phyloP scores from a whole-genome alignment of 1,284 basidiomycete species.

The Sporisorium graminicola region DNA sequence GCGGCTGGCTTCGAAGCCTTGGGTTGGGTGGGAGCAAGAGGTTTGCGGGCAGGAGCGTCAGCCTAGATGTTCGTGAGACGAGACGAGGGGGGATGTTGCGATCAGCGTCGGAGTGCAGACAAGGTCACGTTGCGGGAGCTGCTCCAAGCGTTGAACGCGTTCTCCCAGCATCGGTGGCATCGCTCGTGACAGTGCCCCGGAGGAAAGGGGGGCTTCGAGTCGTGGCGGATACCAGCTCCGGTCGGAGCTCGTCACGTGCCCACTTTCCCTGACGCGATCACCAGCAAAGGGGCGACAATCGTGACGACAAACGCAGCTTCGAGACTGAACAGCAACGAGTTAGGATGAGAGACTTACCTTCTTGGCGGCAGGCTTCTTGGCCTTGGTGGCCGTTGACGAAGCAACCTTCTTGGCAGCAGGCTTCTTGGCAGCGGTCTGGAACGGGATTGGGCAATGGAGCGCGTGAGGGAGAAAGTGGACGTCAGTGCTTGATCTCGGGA shows the following conservation, averaged over 20 bases:
- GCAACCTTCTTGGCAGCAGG: conserved; percentile 57
- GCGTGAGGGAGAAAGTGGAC: not conserved
- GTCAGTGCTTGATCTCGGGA: not conserved
- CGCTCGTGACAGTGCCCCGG: not conserved
- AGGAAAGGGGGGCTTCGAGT: not conserved
- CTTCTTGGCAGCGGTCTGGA: conserved; percentile 51
- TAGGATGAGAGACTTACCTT: conserved; percentile 49
- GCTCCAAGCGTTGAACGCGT: conserved; percentile 2
- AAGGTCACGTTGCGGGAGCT: not conserved
- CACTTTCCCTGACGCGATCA: not conserved
- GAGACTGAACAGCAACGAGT: conserved; percentile 2
- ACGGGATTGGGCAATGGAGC: not conserved
- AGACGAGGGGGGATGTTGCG: conserved; percentile 17
- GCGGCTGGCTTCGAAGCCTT: conserved; percentile 66
- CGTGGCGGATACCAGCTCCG: not conserved
- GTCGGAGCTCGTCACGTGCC: conserved; percentile 12
- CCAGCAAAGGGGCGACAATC: conserved; percentile 3
- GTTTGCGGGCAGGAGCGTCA: conserved; percentile 52
- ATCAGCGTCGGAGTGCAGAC: conserved; percentile 42
- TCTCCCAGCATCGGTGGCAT: not conserved
- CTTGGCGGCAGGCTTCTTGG: conserved; percentile 66
- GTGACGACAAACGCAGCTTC: conserved; percentile 11
- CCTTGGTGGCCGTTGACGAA: conserved; percentile 59
- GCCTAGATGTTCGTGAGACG: conserved; percentile 38
- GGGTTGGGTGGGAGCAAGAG: conserved; percentile 51